Evolutionary conservation across 192 early-diverging fungal species (phyloP), one percentile per base, ranked within the genome.

Genomic region (Coemansia javaensis): DNA sequence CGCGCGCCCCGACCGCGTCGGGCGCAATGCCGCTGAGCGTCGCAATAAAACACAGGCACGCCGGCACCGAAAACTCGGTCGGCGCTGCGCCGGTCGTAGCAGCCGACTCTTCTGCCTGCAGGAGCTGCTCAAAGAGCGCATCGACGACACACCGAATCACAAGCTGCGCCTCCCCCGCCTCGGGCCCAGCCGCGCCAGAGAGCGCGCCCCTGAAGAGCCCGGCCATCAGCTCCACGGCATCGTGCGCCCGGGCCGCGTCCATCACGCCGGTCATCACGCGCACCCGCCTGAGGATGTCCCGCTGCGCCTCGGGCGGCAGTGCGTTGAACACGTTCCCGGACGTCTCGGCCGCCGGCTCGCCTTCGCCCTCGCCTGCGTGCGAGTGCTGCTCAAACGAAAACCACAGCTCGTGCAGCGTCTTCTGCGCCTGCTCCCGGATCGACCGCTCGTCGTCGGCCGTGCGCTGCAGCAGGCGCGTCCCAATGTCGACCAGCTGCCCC

Each of bases 371-470:
- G 37, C 54, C 66, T 0, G 45, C 43, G 22, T 43, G 20, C 27
- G 50, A 43, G 30, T 44, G 23, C 7, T 27, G 56, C 3, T 48
- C 65, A 15, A 81, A 83, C 7, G 83, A 44, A 34, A 93, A 87
- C 77, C 84, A 79, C 13, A 89, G 68, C 40, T 93, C 89, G 32
- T 85, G 79, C 22, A 90, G 51, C 6, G 69, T 74, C 50, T 89
- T 88, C 17, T 77, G 45, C 0, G 90, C 83, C 5, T 90, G 60
- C 46, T 93, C 86, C 40, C 81, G 47, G 30, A 75, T 57, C n/a
- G 49, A 32, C 16, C 66, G 58, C 61, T 88, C 86, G 18, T 87
- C 84, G 41, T 90, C 88, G 23, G 56, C 60, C 3, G 84, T 82
- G 7, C 88, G 78, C 36, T 83, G 77, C 36, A 86, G 53, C 11